A percentile compares a stretch with the other conserved stretches of the same genome.
Evolutionary conservation across 179 eudicot genomes (phyloP).

Genomic region (Spergularia azorica): DNA sequence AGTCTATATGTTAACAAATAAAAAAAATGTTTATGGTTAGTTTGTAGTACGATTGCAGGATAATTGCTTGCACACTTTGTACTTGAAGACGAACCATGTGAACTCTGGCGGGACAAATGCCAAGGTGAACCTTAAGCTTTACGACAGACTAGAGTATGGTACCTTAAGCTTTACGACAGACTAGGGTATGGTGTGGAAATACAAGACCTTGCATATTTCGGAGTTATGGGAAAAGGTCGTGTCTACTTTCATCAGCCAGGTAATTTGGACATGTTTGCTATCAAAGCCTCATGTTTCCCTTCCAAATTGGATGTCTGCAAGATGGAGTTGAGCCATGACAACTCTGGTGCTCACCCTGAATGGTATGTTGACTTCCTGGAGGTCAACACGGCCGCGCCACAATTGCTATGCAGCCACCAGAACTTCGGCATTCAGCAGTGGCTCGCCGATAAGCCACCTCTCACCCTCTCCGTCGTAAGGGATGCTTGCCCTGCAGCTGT

Average conservation of each 20-base stretch:
- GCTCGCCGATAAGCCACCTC: background rate
- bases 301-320: background rate
- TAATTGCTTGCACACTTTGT: background rate
- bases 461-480: background rate
- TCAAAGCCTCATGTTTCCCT: too few species aligned
- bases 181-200: background rate
- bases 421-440: too few species aligned
- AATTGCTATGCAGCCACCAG: background rate
- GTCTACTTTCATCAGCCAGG: too few species aligned
- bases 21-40: too few species aligned
- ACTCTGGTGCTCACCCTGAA: background rate
- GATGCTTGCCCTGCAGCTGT: background rate
- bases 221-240: background rate
- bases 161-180: background rate
- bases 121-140: background rate
- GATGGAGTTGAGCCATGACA: background rate
- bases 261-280: too few species aligned
- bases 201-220: background rate
- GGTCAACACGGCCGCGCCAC: background rate
- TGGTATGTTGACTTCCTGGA: background rate
- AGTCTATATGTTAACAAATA: too few species aligned
- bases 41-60: background rate
- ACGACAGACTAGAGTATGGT: background rate
- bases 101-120: background rate
- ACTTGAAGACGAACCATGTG: background rate